These are phyloP conservation scores for Papiliotrema nemorosa DNA, from an alignment of 1,284 basidiomycete species.

Conservation along the genomic window DNA sequence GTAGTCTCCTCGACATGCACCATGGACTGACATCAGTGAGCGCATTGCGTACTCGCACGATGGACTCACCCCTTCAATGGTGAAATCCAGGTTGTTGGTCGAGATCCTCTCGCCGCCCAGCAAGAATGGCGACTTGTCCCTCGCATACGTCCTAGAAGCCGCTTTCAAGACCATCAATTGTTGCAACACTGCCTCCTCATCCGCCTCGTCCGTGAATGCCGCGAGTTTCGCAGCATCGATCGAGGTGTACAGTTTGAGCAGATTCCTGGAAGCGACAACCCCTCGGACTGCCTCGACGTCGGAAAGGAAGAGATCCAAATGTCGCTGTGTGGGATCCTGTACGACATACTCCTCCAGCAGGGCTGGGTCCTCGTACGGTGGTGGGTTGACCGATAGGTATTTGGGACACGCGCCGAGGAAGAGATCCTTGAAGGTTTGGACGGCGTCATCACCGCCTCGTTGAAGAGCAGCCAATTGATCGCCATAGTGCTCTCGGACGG, in stretches of 20 bases:
- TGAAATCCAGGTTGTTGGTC: slow-evolving; percentile 92
- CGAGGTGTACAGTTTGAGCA: slow-evolving; percentile 93
- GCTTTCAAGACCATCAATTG: slow-evolving; percentile 97
- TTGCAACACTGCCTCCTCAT: slow-evolving; percentile 88
- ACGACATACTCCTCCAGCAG: slow-evolving; percentile 60
- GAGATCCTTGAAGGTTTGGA: slow-evolving; percentile 86
- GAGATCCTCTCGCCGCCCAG: slow-evolving; percentile 82
- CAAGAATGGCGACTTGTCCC: slow-evolving; percentile 56
- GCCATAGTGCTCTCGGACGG: slow-evolving; percentile 87
- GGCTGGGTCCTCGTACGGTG: slow-evolving; percentile 80
- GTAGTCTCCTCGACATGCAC: slow-evolving; percentile 93
- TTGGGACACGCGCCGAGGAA: slow-evolving; percentile 94
- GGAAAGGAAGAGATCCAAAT: slow-evolving; percentile 73
- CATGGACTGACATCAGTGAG: slow-evolving; percentile 64
- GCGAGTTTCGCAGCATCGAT: slow-evolving; percentile 89
- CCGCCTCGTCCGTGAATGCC: slow-evolving; percentile 62
- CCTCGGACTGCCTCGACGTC: slow-evolving; percentile 72
- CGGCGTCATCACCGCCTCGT: slow-evolving; percentile 62
- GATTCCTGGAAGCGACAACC: slow-evolving; percentile 80
- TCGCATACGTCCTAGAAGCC: slow-evolving; percentile 59
- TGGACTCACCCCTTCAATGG: slow-evolving; percentile 75
- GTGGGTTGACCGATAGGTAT: slow-evolving; percentile 91
- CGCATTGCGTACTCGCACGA: neutral
- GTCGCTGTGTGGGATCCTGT: slow-evolving; percentile 76
- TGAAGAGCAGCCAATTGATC: slow-evolving; percentile 86